Evolutionary conservation across 2,329 filamentous ascomycete genomes (phyloP).

Genomic region (Microdochium nivale): DNA sequence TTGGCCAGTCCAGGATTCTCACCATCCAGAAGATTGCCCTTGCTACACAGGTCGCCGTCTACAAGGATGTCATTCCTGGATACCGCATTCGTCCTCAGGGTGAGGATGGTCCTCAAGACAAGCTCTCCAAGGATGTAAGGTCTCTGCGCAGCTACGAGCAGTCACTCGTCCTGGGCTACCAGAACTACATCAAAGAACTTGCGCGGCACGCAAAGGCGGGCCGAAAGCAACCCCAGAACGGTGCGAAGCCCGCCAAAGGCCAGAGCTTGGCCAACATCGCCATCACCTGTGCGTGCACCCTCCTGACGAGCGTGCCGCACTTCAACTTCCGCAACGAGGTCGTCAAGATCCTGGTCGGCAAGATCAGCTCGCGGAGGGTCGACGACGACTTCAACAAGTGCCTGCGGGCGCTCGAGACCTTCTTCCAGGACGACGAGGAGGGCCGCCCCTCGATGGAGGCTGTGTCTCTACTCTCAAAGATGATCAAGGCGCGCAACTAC

Average conservation of each 20-base stretch:
- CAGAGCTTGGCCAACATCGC: conserved; percentile 62
- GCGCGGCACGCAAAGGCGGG: conserved; percentile 54
- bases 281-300: conserved; percentile 74
- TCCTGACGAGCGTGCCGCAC: conserved; percentile 78
- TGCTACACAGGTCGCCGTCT: conserved; percentile 80
- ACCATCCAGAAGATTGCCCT: conserved; percentile 80
- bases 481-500: conserved; percentile 88
- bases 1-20: conserved; percentile 60
- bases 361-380: conserved; percentile 63
- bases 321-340: conserved; percentile 94
- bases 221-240: conserved; percentile 17
- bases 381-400: conserved; percentile 74
- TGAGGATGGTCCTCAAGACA: conserved; percentile 66
- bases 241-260: conserved; percentile 25
- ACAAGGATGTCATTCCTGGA: conserved; percentile 92
- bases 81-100: conserved; percentile 82
- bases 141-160: conserved; percentile 80
- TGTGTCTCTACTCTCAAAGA: conserved; percentile 76
- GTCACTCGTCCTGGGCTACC: conserved; percentile 75
- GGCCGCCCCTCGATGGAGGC: conserved; percentile 82
- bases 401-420: conserved; percentile 65
- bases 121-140: conserved; percentile 86
- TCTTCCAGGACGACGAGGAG: conserved; percentile 85
- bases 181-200: conserved; percentile 72
- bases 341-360: conserved; percentile 76